Evolutionary conservation across 495 filamentous ascomycete species (phyloP).

Genomic region (Lichina pygmaea): DNA sequence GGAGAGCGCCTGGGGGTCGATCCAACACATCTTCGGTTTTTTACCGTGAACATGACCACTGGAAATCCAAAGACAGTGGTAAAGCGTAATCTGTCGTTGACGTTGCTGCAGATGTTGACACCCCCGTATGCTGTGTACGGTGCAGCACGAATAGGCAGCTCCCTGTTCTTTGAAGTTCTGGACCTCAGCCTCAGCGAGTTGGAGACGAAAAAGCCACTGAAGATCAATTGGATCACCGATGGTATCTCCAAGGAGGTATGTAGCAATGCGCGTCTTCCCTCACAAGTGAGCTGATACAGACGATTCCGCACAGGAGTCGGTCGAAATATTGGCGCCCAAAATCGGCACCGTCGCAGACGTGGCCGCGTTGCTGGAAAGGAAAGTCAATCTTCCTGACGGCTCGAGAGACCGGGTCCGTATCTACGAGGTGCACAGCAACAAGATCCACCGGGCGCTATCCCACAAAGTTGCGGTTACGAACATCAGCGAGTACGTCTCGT

Average conservation of each 20-base stretch:
- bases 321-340: constrained; percentile 64
- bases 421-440: constrained; percentile 53
- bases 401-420: constrained; percentile 38
- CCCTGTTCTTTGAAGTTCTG: constrained; percentile 70
- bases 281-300: constrained; percentile 1
- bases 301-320: constrained; percentile 25
- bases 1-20: constrained; percentile 53
- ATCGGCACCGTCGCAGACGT: constrained; percentile 54
- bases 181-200: constrained; percentile 83
- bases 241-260: constrained; percentile 72
- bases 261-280: background rate
- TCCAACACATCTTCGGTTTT: constrained; percentile 72
- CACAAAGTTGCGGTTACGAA: constrained; percentile 35
- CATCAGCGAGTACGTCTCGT: constrained; percentile 60
- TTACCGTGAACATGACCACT: constrained; percentile 45
- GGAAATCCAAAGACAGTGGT: constrained; percentile 50
- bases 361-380: constrained; percentile 44
- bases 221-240: constrained; percentile 62
- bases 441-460: constrained; percentile 47
- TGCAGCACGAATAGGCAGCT: constrained; percentile 42
- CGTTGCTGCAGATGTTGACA: constrained; percentile 40
- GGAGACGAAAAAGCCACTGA: constrained; percentile 67
- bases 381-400: constrained; percentile 52
- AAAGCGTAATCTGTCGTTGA: constrained; percentile 39
- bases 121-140: constrained; percentile 33